Evolutionary conservation across 2,329 filamentous ascomycete species (phyloP).

Genomic region (Thielaviopsis musarum): DNA sequence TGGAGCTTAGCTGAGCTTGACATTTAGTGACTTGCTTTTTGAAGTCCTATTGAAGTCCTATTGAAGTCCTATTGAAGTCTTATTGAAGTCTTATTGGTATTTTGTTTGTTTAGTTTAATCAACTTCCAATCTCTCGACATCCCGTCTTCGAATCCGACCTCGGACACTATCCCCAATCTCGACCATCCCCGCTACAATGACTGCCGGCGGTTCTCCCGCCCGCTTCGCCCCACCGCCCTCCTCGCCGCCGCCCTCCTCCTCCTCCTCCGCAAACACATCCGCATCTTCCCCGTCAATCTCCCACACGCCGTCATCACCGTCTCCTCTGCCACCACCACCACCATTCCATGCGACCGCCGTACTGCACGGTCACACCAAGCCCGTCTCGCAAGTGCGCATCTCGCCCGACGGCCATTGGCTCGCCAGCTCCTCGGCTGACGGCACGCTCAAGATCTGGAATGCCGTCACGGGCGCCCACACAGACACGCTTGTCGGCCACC

Average conservation of each 20-base stretch:
- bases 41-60: too few species aligned
- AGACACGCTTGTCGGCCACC: slow-evolving; percentile 81
- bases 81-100: background rate
- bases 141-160: too few species aligned
- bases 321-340: slow-evolving; percentile 55
- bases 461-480: slow-evolving; percentile 59
- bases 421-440: slow-evolving; percentile 78
- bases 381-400: slow-evolving; percentile 73
- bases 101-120: too few species aligned
- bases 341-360: slow-evolving; percentile 32
- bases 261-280: slow-evolving; percentile 17
- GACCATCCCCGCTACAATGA: slow-evolving; percentile 17
- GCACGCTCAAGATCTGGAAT: slow-evolving; percentile 83
- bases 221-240: slow-evolving; percentile 16
- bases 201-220: slow-evolving; percentile 18
- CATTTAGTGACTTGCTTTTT: too few species aligned
- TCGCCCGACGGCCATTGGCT: slow-evolving; percentile 84
- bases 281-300: slow-evolving; percentile 19
- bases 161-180: too few species aligned
- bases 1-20: background rate
- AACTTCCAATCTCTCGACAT: too few species aligned
- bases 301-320: slow-evolving; percentile 29
- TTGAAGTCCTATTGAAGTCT: too few species aligned
- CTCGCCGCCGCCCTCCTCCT: slow-evolving; percentile 22
- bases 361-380: slow-evolving; percentile 60